Conservation (phyloP, 768 basidiomycete species). For the Psilocybe cubensis region DNA sequence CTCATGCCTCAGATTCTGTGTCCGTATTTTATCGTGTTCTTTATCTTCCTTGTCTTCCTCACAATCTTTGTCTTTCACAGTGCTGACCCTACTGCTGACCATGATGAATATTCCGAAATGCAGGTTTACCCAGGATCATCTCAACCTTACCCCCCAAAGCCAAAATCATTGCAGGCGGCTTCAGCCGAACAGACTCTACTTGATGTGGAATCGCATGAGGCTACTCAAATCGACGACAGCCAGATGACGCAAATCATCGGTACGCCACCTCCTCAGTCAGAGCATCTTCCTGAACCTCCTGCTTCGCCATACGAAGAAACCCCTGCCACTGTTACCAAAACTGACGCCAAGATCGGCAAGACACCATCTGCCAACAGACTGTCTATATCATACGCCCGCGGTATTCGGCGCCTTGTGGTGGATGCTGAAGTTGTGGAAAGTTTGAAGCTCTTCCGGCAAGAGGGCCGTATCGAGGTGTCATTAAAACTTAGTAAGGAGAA, state of each 20-base stretch:
- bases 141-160: constrained; percentile 25
- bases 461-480: constrained; percentile 84
- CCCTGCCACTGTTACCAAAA: constrained; percentile 34
- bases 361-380: constrained; percentile 80
- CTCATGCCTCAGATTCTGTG: constrained; percentile 41
- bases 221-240: constrained; percentile 22
- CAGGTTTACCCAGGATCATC: constrained; percentile 37
- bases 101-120: constrained; percentile 46
- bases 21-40: constrained; percentile 53
- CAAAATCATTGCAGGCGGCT: constrained; percentile 44
- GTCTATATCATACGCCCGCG: constrained; percentile 95
- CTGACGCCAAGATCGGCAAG: constrained; percentile 41
- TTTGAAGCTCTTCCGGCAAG: constrained; percentile 78
- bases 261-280: constrained; percentile 30
- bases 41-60: constrained; percentile 39
- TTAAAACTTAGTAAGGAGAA: constrained; percentile 63
- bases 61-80: constrained; percentile 38
- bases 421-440: constrained; percentile 86
- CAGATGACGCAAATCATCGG: constrained; percentile 21
- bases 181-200: constrained; percentile 58
- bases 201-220: constrained; percentile 41
- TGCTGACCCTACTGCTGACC: constrained; percentile 50
- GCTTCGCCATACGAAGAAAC: constrained; percentile 52
- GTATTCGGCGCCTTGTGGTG: constrained; percentile 83
- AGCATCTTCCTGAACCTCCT: constrained; percentile 63